phyloP scores from a whole-genome alignment of 2,329 filamentous ascomycete genomes.

The Pezicula carpinea region DNA sequence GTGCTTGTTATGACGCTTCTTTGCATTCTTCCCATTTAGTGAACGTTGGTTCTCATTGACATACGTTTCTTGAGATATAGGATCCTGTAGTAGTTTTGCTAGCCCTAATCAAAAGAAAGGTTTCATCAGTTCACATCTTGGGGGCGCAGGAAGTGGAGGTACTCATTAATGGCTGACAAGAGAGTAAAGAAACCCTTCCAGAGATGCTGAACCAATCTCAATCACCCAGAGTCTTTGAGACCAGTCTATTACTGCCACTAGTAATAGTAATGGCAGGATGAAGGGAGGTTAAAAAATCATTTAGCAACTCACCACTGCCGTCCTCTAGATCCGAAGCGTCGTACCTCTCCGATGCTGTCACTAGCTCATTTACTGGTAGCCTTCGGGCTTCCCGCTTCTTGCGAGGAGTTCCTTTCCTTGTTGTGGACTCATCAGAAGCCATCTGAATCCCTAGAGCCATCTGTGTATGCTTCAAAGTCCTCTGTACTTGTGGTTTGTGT shows the following conservation, averaged over 20 bases:
- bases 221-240: no score
- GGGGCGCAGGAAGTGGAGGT: no score
- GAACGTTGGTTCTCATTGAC: no score
- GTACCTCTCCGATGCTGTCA: constrained; percentile 10
- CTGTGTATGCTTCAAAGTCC: background rate
- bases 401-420: constrained; percentile 6
- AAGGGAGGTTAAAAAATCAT: background rate
- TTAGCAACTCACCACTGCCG: constrained; percentile 4
- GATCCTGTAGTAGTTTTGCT: constrained; percentile 17
- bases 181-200: no score
- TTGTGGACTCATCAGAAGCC: background rate
- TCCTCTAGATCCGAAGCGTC: constrained; percentile 4
- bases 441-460: background rate
- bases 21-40: background rate
- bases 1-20: background rate
- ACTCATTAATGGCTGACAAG: no score
- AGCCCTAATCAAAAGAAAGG: no score
- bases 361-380: constrained; percentile 16
- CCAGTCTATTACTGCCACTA: no score
- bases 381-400: constrained; percentile 2
- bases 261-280: no score
- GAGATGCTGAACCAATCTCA: no score
- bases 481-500: no score
- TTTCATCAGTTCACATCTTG: constrained; percentile 3
- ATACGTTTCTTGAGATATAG: constrained; percentile 14